A percentile compares a stretch with the other conserved stretches of the same genome.
These are phyloP conservation scores for Pittosporum tobira DNA, from an alignment of 129 eudicot genomes.

Conservation along the genomic window DNA sequence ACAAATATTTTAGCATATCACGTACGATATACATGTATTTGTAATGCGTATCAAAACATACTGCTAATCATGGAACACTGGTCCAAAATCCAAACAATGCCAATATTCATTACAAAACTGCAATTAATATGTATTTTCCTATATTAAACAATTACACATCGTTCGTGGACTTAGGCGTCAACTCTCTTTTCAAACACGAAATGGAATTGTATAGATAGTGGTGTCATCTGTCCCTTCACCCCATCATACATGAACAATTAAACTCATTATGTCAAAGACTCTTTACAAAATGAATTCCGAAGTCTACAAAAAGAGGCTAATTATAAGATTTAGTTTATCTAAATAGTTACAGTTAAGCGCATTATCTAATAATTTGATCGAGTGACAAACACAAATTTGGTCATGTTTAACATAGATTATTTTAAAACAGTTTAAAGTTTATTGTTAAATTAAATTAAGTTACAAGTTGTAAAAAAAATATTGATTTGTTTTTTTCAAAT, in stretches of 20 bases:
- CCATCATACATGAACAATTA: neutral
- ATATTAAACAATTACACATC: neutral
- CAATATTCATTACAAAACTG: neutral
- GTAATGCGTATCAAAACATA: too few species aligned
- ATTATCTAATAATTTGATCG: neutral
- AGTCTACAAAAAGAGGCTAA: slow-evolving; percentile 3
- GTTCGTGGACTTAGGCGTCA: neutral
- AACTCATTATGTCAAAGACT: slow-evolving; percentile 1
- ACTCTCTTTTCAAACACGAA: neutral
- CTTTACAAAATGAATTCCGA: neutral
- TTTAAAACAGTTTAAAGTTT: too few species aligned
- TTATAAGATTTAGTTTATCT: neutral
- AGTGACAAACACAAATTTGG: too few species aligned
- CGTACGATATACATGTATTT: too few species aligned
- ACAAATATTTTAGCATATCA: too few species aligned
- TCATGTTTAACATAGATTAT: too few species aligned
- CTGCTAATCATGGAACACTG: neutral
- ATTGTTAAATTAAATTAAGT: neutral
- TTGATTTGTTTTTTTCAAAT: too few species aligned
- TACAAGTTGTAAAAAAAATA: neutral
- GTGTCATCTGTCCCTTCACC: neutral
- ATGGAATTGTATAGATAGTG: slow-evolving; percentile 3
- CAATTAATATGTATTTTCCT: neutral
- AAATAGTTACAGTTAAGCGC: neutral
- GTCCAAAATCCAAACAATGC: neutral